Evolutionary conservation across 345 rosid genomes (phyloP), one percentile per base, ranked within the genome.

Genomic region (Euphorbia lathyris): DNA sequence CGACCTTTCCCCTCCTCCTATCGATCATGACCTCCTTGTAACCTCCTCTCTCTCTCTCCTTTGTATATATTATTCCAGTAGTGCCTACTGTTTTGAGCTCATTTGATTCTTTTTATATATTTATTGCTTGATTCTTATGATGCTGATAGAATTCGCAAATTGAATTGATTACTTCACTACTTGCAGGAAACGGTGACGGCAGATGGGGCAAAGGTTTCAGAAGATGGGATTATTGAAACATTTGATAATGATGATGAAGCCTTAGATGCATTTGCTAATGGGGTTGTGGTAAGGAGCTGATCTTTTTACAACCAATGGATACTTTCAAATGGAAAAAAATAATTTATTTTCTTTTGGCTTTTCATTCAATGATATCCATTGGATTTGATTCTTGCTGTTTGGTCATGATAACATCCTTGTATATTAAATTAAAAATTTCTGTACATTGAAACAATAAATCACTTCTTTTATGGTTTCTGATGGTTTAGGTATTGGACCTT

Each of bases 201-300:
- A 63, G 85, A 74, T 43, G 97, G 90, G 23, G 98, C 87, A 4
- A 79, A 77, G 77, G 86, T 90, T n/a, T 90, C 97, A 23, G 92
- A 75, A 55, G 90, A 83, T 66, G 96, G 96, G 51, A 25, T 87
- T 73, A 80, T 93, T 65, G 89, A 90, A 79, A 86, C 90, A 70
- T 93, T 87, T 57, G 85, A 79, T 67, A 93, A 90, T 45, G 98
- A 93, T 29, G 93, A 90, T 52, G 93, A 88, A 67, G 96, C 96
- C n/a, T 81, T 93, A 23, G 88, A 85, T 79, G 93, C 97, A 16
- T 84, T 82, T 74, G 77, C 85, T 59, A 83, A 80, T 72, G 90
- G 85, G n/a, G 84, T 77, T 20, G 90, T 77, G 87, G 97, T 90
- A 79, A 32, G 85, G 17, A 1, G 13, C 7, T 14, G 20, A 16